phyloP scores from a whole-genome alignment of 371 early-diverging fungal genomes.

The Entomophthora muscae region DNA sequence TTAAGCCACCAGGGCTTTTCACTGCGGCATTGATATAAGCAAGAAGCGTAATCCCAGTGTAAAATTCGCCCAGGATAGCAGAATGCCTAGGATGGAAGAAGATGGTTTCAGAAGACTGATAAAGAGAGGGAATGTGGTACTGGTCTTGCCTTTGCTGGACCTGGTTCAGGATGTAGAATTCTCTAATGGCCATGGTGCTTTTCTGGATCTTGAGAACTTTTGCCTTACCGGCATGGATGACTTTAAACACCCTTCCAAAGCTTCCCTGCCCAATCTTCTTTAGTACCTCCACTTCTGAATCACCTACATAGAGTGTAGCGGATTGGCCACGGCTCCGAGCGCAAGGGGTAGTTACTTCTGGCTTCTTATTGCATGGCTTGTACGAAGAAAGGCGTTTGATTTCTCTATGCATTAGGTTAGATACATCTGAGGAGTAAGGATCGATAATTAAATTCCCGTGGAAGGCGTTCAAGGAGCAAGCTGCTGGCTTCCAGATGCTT shows the following conservation, averaged over 20 bases:
- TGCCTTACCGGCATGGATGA: background rate
- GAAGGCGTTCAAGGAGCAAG: background rate
- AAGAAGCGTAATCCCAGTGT: background rate
- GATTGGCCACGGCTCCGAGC: background rate
- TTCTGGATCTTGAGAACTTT: slow-evolving; percentile 9
- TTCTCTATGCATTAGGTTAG: background rate
- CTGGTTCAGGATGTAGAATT: background rate
- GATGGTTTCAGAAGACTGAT: background rate
- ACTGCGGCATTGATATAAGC: background rate
- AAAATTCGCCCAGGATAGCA: background rate
- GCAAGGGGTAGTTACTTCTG: background rate
- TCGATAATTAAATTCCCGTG: background rate
- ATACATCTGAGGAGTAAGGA: background rate
- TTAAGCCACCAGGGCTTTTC: background rate
- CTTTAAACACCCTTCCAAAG: background rate
- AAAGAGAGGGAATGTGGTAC: background rate
- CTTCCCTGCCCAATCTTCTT: slow-evolving; percentile 4
- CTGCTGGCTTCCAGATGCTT: background rate
- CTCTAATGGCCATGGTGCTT: slow-evolving; percentile 1
- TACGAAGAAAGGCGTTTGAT: background rate
- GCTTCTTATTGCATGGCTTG: background rate
- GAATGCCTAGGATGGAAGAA: background rate
- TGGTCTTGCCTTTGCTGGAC: background rate
- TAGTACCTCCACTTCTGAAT: background rate
- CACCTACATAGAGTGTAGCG: background rate